Evolutionary conservation across 164 flowering plant species (phyloP).

Genomic region (Vitis amurensis): DNA sequence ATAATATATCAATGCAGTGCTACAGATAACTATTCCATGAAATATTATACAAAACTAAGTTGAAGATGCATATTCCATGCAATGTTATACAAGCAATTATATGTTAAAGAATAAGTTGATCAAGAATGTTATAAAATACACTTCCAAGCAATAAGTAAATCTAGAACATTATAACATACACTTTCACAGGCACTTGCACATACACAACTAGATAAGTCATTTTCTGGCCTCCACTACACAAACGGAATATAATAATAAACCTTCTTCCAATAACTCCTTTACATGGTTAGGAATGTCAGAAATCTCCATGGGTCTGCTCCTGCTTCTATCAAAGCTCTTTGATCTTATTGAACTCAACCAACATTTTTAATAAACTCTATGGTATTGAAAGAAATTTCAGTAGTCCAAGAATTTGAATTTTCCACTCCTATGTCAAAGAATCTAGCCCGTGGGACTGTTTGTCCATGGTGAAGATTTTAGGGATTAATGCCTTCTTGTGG

Average conservation of each 20-base stretch:
- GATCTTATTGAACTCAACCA: too few species aligned
- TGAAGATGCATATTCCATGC: background rate
- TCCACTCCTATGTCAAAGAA: too few species aligned
- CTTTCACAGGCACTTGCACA: background rate
- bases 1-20: background rate
- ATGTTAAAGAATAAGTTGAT: background rate
- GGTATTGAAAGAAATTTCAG: too few species aligned
- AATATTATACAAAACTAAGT: background rate
- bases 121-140: background rate
- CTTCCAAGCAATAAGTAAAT: background rate
- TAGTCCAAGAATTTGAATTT: too few species aligned
- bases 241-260: background rate
- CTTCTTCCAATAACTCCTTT: background rate
- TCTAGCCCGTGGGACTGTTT: too few species aligned
- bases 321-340: too few species aligned
- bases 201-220: background rate
- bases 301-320: too few species aligned
- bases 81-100: background rate
- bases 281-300: conserved; percentile 1
- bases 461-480: too few species aligned
- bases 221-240: background rate
- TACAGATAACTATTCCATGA: background rate
- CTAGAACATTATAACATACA: background rate
- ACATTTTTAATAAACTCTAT: too few species aligned
- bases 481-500: too few species aligned